A percentile compares a stretch with the other conserved stretches of the same genome.
These are phyloP conservation scores for Aspergillus cristatus DNA, from an alignment of 495 filamentous ascomycete genomes.

Conservation along the genomic window DNA sequence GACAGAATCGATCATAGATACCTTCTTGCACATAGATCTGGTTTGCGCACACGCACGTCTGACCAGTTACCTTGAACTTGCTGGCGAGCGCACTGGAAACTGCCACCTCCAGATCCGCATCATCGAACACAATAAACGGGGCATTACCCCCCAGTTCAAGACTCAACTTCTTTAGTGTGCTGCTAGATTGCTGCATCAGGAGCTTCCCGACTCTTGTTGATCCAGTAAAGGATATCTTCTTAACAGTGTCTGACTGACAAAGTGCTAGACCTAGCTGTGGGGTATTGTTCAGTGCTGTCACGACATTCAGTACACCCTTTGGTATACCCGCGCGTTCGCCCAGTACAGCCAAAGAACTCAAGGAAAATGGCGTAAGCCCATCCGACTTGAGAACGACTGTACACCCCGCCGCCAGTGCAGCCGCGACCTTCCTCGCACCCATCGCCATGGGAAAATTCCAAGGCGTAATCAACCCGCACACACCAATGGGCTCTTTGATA, in stretches of 20 bases:
- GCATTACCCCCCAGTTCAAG: conserved; percentile 48
- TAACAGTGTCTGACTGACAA: conserved; percentile 28
- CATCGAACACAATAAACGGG: no score
- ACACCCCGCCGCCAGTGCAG: conserved; percentile 44
- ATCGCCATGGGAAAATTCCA: conserved; percentile 77
- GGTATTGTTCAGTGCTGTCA: conserved; percentile 37
- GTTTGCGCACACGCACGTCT: conserved; percentile 57
- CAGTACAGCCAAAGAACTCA: conserved; percentile 37
- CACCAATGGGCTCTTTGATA: conserved; percentile 35
- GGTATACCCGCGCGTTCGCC: conserved; percentile 40
- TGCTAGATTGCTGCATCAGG: conserved; percentile 37
- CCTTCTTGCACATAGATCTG: conserved; percentile 49
- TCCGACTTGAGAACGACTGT: conserved; percentile 42
- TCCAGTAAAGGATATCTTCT: conserved; percentile 46
- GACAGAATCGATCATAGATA: conserved; percentile 33
- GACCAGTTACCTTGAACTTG: conserved; percentile 47
- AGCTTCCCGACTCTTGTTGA: conserved; percentile 41
- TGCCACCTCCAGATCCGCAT: conserved; percentile 37
- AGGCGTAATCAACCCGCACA: no score
- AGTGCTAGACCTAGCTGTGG: conserved; percentile 34
- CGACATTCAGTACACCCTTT: conserved; percentile 39
- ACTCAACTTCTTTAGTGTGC: conserved; percentile 42
- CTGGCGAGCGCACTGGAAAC: conserved; percentile 35
- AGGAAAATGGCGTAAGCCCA: conserved; percentile 39
- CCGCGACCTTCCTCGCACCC: conserved; percentile 73